A percentile compares a stretch with the other conserved stretches of the same genome.
Evolutionary conservation across 306 rosid species (phyloP).

Genomic region (Sophora flavescens): DNA sequence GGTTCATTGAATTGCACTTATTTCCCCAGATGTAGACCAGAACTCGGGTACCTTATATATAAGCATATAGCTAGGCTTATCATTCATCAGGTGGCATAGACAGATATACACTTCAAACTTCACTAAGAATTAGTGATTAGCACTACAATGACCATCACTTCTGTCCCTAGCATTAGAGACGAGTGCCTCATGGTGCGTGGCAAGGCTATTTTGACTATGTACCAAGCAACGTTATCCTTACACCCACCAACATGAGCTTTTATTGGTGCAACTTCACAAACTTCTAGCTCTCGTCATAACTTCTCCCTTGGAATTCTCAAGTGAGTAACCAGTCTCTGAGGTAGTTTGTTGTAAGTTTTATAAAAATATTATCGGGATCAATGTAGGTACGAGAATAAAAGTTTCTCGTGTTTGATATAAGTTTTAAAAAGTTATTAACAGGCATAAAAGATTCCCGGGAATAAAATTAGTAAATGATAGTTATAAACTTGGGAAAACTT

Average conservation of each 20-base stretch:
- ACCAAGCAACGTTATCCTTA: not conserved
- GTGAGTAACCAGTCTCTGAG: not conserved
- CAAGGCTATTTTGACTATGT: constrained; percentile 6
- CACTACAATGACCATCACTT: not conserved
- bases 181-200: constrained; percentile 9
- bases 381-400: no score
- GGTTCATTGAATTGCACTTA: not conserved
- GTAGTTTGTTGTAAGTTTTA: no score
- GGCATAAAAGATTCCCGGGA: no score
- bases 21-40: not conserved
- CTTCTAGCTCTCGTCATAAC: not conserved
- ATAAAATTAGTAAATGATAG: no score
- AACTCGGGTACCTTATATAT: not conserved
- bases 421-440: no score
- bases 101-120: not conserved
- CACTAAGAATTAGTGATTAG: not conserved
- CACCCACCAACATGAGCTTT: constrained; percentile 12
- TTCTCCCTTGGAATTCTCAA: constrained; percentile 24
- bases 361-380: no score
- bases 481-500: no score
- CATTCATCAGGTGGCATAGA: not conserved
- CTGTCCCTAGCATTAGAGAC: constrained; percentile 12
- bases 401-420: no score
- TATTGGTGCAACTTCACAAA: constrained; percentile 7
- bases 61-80: no score